A percentile compares a stretch with the other conserved stretches of the same genome.
Conservation (phyloP, 768 basidiomycete genomes). For the Mycena chlorophos region DNA sequence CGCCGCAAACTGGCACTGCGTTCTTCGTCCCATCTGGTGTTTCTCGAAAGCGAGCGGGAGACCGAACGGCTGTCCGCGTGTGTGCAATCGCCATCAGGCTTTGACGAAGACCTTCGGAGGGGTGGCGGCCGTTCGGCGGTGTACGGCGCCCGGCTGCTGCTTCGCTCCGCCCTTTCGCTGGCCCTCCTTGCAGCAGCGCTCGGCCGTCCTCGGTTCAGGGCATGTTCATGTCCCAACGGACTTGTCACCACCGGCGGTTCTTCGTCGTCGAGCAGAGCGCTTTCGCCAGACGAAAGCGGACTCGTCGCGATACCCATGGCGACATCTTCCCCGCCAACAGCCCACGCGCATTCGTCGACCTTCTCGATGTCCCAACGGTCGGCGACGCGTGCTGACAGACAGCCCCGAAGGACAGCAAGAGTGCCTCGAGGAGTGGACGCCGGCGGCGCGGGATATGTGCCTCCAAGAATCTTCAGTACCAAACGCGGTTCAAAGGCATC, state of each 20-base stretch:
- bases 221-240: not conserved
- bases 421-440: conserved; percentile 51
- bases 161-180: conserved; percentile 12
- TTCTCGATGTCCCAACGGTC: conserved; percentile 78
- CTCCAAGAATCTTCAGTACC: conserved; percentile 87
- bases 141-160: conserved; percentile 17
- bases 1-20: not conserved
- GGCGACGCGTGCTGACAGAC: conserved; percentile 62
- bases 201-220: conserved; percentile 12
- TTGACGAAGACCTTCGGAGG: not conserved
- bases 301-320: conserved; percentile 13
- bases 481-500: conserved; percentile 91
- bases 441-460: conserved; percentile 61
- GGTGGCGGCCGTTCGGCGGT: not conserved
- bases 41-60: not conserved
- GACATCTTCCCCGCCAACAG: conserved; percentile 60
- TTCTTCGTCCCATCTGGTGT: not conserved
- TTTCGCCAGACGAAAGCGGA: not conserved
- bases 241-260: not conserved
- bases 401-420: conserved; percentile 66
- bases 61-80: too few species aligned
- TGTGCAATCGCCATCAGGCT: not conserved
- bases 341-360: conserved; percentile 82
- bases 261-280: not conserved
- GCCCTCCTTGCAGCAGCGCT: conserved; percentile 10